These are phyloP conservation scores for Sclerotinia glacialis DNA, from an alignment of 2,329 filamentous ascomycete genomes.

Conservation along the genomic window DNA sequence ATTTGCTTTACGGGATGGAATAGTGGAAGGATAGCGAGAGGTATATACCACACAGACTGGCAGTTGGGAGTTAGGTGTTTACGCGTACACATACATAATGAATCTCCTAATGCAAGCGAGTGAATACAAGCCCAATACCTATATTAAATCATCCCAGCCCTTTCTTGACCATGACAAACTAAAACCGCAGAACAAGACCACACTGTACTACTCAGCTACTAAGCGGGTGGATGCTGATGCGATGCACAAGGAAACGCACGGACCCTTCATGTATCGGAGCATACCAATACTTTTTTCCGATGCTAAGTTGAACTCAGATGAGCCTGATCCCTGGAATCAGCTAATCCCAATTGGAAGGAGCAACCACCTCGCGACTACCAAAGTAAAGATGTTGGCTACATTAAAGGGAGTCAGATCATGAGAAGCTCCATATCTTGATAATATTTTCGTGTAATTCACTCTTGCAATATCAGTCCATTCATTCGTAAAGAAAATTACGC, in stretches of 20 bases:
- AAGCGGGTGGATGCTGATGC: slow-evolving; percentile 6
- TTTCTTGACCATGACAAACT: too few relatives aligned
- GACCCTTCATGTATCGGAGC: neutral
- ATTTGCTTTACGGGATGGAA: neutral
- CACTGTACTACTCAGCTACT: too few relatives aligned
- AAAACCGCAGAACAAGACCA: neutral
- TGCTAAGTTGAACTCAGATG: slow-evolving; percentile 1
- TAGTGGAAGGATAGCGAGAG: neutral
- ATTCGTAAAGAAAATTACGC: slow-evolving; percentile 12
- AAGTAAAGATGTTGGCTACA: slow-evolving; percentile 18
- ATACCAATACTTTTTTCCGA: slow-evolving; percentile 13
- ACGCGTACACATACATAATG: neutral
- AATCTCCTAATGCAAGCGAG: neutral
- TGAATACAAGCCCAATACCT: neutral
- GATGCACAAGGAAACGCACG: slow-evolving; percentile 5
- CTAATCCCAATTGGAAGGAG: slow-evolving; percentile 18
- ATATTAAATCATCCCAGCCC: neutral
- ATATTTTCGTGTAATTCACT: slow-evolving; percentile 17
- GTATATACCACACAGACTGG: slow-evolving; percentile 7
- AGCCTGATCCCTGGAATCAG: neutral
- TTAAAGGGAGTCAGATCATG: neutral
- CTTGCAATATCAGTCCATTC: neutral
- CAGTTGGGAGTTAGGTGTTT: slow-evolving; percentile 5
- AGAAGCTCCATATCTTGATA: neutral
- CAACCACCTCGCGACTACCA: slow-evolving; percentile 21